Percentiles rank a stretch among this genome's conserved stretches.
Evolutionary conservation across 306 rosid species (phyloP).

Genomic region (Fagus sylvatica): DNA sequence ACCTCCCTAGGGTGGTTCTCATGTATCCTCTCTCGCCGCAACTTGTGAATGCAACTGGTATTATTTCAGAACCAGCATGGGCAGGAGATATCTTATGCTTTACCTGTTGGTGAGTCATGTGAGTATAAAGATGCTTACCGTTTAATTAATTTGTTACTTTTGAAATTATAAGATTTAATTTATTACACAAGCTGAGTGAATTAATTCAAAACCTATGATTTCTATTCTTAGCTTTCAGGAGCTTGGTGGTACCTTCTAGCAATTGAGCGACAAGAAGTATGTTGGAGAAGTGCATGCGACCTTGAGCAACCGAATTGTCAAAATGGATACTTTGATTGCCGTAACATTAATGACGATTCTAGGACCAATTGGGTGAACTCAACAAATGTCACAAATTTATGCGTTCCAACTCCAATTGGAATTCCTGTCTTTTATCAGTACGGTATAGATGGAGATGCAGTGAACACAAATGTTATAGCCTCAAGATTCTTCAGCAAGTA

Average conservation of each 20-base stretch:
- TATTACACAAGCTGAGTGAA: too few species aligned
- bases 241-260: slow-evolving; percentile 94
- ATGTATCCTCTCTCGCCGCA: slow-evolving; percentile 87
- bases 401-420: slow-evolving; percentile 37
- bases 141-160: background rate
- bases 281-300: slow-evolving; percentile 75
- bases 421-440: slow-evolving; percentile 51
- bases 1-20: slow-evolving; percentile 72
- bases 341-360: slow-evolving; percentile 35
- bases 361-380: slow-evolving; percentile 61
- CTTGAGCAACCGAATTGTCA: slow-evolving; percentile 44
- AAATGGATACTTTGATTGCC: slow-evolving; percentile 64
- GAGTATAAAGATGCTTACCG: slow-evolving; percentile 32
- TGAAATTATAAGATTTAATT: too few species aligned
- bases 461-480: slow-evolving; percentile 57
- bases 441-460: slow-evolving; percentile 84
- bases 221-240: slow-evolving; percentile 62
- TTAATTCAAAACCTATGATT: too few species aligned
- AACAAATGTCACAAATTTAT: slow-evolving; percentile 57
- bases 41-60: slow-evolving; percentile 81
- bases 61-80: slow-evolving; percentile 94
- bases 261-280: slow-evolving; percentile 83
- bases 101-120: slow-evolving; percentile 99
- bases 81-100: slow-evolving; percentile 91
- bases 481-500: slow-evolving; percentile 71